A percentile compares a stretch with the other conserved stretches of the same genome.
These are phyloP conservation scores for Erysimum pusillum DNA, from an alignment of 441 rosid genomes.

Conservation along the genomic window DNA sequence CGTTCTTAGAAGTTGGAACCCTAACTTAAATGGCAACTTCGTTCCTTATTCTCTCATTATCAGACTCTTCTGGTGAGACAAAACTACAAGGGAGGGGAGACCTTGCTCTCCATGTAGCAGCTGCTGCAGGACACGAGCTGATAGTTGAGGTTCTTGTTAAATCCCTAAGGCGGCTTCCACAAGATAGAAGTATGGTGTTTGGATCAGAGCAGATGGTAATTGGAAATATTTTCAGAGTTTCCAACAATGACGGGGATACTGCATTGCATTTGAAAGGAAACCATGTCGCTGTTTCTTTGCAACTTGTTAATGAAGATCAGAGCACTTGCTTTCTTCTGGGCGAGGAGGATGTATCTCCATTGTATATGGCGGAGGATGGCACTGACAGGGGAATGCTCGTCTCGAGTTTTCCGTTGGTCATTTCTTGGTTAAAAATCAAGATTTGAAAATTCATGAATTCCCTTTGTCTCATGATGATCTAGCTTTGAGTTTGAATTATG, in stretches of 20 bases:
- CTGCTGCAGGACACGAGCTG: conserved; percentile 23
- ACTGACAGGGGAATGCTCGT: no score
- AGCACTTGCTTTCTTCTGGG: conserved; percentile 30
- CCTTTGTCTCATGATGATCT: no score
- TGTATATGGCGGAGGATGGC: conserved; percentile 3
- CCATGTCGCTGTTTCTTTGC: conserved; percentile 29
- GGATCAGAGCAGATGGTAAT: background rate
- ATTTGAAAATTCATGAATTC: no score
- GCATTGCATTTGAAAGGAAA: conserved; percentile 35
- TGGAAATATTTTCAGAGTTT: conserved; percentile 20
- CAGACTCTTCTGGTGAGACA: conserved; percentile 33
- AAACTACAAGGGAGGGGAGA: conserved; percentile 28
- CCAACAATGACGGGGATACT: conserved; percentile 24
- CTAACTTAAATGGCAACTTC: conserved; percentile 26
- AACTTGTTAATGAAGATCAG: conserved; percentile 20
- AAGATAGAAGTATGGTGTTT: conserved; percentile 24
- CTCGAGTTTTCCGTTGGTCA: no score
- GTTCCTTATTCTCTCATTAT: conserved; percentile 15
- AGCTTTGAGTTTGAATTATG: no score
- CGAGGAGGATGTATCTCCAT: conserved; percentile 28
- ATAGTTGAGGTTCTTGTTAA: conserved; percentile 16
- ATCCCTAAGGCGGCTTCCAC: conserved; percentile 1
- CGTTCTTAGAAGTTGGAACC: conserved; percentile 36
- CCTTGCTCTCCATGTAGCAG: conserved; percentile 34
- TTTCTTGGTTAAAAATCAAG: no score